phyloP scores from a whole-genome alignment of 495 filamentous ascomycete genomes.

The Aspergillus funiculosus region DNA sequence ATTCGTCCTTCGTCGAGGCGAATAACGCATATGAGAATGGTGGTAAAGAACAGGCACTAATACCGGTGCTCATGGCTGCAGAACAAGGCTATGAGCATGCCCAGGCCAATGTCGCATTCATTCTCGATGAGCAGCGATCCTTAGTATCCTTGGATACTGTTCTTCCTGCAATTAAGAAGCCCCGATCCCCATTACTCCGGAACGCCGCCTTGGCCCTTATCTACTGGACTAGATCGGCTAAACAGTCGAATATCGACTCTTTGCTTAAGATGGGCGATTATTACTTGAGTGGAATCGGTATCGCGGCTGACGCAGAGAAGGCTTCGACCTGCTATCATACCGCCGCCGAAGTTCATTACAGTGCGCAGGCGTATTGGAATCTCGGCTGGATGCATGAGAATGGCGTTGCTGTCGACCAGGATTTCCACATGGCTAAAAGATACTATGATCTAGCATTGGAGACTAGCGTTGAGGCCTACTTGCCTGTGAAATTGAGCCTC shows the following conservation, averaged over 20 bases:
- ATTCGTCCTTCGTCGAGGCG: conserved; percentile 80
- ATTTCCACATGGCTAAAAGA: conserved; percentile 94
- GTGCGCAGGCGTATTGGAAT: conserved; percentile 94
- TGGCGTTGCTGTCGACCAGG: conserved; percentile 84
- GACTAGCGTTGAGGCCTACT: conserved; percentile 86
- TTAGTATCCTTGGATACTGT: conserved; percentile 47
- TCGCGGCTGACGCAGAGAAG: conserved; percentile 67
- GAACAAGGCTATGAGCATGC: conserved; percentile 93
- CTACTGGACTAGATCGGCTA: conserved; percentile 94
- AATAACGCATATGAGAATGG: conserved; percentile 78
- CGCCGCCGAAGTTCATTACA: conserved; percentile 83
- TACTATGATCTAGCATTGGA: conserved; percentile 90
- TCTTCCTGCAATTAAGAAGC: conserved; percentile 36
- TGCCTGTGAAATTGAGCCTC: conserved; percentile 86
- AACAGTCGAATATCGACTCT: conserved; percentile 88
- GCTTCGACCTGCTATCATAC: conserved; percentile 88
- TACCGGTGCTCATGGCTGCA: conserved; percentile 84
- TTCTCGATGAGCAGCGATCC: conserved; percentile 78
- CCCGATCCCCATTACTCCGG: conserved; percentile 48
- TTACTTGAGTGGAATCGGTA: conserved; percentile 76
- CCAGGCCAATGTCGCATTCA: conserved; percentile 89
- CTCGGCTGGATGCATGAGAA: conserved; percentile 99
- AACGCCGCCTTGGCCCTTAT: conserved; percentile 78
- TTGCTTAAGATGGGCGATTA: conserved; percentile 99
- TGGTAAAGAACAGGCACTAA: conserved; percentile 78